phyloP scores from a whole-genome alignment of 352 stramenopile species.

The Pythium rishiriense region DNA sequence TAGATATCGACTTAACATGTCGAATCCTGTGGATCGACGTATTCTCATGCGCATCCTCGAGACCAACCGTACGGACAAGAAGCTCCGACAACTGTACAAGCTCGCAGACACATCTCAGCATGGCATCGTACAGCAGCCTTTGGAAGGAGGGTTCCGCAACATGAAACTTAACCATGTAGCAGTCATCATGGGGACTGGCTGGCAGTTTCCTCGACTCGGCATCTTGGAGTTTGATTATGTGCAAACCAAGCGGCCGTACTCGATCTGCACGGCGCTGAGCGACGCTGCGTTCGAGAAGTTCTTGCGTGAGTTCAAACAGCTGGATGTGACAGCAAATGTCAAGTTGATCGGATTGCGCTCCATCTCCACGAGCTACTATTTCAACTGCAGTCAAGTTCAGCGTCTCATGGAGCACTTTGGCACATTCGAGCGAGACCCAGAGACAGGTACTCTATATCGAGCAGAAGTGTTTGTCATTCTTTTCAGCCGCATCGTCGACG shows the following conservation, averaged over 20 bases:
- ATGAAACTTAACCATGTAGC: conserved; percentile 61
- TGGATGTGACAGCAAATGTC: conserved; percentile 57
- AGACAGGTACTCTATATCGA: conserved; percentile 52
- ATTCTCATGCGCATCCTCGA: conserved; percentile 75
- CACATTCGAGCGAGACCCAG: conserved; percentile 61
- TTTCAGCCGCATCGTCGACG: conserved; percentile 64
- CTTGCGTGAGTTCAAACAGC: conserved; percentile 76
- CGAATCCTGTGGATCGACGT: conserved; percentile 64
- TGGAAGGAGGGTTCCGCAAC: conserved; percentile 58
- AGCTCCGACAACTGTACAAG: conserved; percentile 53
- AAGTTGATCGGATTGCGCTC: conserved; percentile 69
- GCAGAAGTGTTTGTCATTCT: conserved; percentile 76
- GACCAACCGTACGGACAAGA: conserved; percentile 58
- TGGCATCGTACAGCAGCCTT: conserved; percentile 36
- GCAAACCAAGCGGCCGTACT: conserved; percentile 52
- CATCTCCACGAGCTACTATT: conserved; percentile 74
- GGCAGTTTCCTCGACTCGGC: conserved; percentile 65
- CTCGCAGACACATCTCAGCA: conserved; percentile 66
- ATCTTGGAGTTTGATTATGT: conserved; percentile 80
- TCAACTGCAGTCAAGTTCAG: conserved; percentile 65
- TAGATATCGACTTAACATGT: conserved; percentile 67
- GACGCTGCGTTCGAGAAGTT: conserved; percentile 74
- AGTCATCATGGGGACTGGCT: conserved; percentile 46
- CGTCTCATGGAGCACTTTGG: conserved; percentile 81
- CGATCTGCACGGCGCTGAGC: conserved; percentile 57